A percentile compares a stretch with the other conserved stretches of the same genome.
Evolutionary conservation across 306 rosid species (phyloP).

Genomic region (Dalbergia cochinchinensis): DNA sequence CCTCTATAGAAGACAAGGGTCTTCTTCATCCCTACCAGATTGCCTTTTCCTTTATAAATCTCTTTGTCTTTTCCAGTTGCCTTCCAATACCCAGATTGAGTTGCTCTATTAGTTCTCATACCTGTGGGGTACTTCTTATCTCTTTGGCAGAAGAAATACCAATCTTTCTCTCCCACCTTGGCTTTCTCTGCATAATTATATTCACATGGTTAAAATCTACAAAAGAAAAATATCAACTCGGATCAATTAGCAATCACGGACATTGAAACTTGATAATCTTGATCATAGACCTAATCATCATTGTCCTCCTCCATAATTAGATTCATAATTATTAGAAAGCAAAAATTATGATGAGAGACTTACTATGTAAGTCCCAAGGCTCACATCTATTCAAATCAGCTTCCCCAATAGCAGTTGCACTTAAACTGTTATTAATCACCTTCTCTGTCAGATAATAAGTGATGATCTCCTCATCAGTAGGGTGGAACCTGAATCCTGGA

Average conservation of each 20-base stretch:
- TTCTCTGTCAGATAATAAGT: constrained; percentile 69
- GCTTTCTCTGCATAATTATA: constrained; percentile 69
- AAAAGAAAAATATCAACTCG: not conserved
- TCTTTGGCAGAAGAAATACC: constrained; percentile 89
- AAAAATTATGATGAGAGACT: constrained; percentile 22
- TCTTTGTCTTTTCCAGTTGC: constrained; percentile 95
- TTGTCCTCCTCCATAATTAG: no score
- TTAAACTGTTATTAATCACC: constrained; percentile 66
- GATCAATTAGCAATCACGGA: not conserved
- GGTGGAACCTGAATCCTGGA: constrained; percentile 95
- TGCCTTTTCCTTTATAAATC: constrained; percentile 68
- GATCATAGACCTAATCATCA: no score
- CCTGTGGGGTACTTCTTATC: constrained; percentile 97
- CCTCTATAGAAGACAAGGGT: constrained; percentile 96
- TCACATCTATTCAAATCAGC: constrained; percentile 93
- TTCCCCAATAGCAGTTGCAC: constrained; percentile 82
- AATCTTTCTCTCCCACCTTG: constrained; percentile 94
- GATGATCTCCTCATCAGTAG: constrained; percentile 88
- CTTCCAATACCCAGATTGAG: constrained; percentile 93
- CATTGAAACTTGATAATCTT: no score
- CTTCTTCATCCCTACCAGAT: constrained; percentile 94
- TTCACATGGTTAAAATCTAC: constrained; percentile 2
- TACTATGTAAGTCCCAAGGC: constrained; percentile 96
- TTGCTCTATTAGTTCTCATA: constrained; percentile 90
- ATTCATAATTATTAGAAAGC: no score